Evolutionary conservation across 2,329 filamentous ascomycete genomes (phyloP).

Genomic region (Metarhizium rileyi): DNA sequence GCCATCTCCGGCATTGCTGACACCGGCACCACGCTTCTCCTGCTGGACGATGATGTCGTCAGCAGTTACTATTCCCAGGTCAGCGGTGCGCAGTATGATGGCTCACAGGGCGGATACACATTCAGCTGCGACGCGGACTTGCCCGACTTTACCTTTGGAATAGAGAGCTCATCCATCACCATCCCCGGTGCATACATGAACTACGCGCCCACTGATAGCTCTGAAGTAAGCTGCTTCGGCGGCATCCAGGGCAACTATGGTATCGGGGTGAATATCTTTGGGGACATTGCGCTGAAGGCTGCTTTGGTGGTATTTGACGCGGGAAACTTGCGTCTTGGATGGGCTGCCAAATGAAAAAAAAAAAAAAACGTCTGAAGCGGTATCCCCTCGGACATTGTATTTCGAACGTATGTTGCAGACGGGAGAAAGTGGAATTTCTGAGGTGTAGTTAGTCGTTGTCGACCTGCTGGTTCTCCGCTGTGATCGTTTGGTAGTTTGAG

Average conservation of each 20-base stretch:
- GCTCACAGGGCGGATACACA: slow-evolving; percentile 29
- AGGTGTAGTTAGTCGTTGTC: no score
- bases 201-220: slow-evolving; percentile 36
- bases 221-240: slow-evolving; percentile 47
- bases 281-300: slow-evolving; percentile 50
- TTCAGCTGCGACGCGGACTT: slow-evolving; percentile 34
- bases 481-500: no score
- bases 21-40: slow-evolving; percentile 53
- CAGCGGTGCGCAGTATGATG: slow-evolving; percentile 23
- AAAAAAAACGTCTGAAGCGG: no score
- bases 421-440: no score
- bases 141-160: slow-evolving; percentile 42
- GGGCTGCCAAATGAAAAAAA: slow-evolving; percentile 9
- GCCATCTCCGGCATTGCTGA: slow-evolving; percentile 43
- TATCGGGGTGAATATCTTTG: slow-evolving; percentile 44
- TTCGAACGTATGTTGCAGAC: no score
- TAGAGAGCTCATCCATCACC: slow-evolving; percentile 46
- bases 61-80: slow-evolving; percentile 37
- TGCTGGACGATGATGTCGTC: slow-evolving; percentile 43
- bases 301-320: slow-evolving; percentile 47
- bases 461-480: no score
- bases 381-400: no score
- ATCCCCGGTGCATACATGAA: slow-evolving; percentile 43
- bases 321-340: slow-evolving; percentile 42
- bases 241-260: slow-evolving; percentile 50